These are phyloP conservation scores for Lodderomyces margitis DNA, from an alignment of 1,139 yeast genomes.

Conservation along the genomic window DNA sequence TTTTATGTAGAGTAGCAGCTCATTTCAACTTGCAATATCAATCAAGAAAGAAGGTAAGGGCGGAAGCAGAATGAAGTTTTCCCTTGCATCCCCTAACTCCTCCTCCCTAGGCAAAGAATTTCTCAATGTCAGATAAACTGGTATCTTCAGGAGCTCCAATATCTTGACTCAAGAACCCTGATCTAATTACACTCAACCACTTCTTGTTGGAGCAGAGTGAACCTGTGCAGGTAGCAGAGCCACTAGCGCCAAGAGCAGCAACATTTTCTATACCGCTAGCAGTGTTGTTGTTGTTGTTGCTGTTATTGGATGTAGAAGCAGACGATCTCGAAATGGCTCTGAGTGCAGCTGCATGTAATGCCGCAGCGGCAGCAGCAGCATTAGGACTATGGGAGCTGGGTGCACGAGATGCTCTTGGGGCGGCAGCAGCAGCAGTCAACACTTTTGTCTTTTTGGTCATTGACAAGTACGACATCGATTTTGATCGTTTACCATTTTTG, in stretches of 20 bases:
- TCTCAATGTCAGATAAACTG: conserved; percentile 70
- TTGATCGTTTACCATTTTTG: conserved; percentile 56
- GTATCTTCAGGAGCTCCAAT: conserved; percentile 76
- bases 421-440: conserved; percentile 79
- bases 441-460: conserved; percentile 50
- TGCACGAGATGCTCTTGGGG: conserved; percentile 70
- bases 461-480: conserved; percentile 57
- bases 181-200: conserved; percentile 70
- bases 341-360: conserved; percentile 69
- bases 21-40: too few species aligned
- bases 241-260: conserved; percentile 11
- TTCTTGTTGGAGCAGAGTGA: conserved; percentile 36
- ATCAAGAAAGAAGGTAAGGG: too few species aligned
- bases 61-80: too few species aligned
- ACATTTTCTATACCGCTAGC: conserved; percentile 6
- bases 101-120: conserved; percentile 38
- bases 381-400: conserved; percentile 56
- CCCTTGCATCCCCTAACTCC: too few species aligned
- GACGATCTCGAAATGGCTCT: conserved; percentile 39
- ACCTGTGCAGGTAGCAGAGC: conserved; percentile 21
- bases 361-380: conserved; percentile 74
- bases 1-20: too few species aligned
- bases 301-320: not conserved
- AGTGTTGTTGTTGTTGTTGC: not conserved
- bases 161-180: conserved; percentile 72